A percentile compares a stretch with the other conserved stretches of the same genome.
Conservation (phyloP, 1,284 basidiomycete species). For the Hortiboletus rubellus region DNA sequence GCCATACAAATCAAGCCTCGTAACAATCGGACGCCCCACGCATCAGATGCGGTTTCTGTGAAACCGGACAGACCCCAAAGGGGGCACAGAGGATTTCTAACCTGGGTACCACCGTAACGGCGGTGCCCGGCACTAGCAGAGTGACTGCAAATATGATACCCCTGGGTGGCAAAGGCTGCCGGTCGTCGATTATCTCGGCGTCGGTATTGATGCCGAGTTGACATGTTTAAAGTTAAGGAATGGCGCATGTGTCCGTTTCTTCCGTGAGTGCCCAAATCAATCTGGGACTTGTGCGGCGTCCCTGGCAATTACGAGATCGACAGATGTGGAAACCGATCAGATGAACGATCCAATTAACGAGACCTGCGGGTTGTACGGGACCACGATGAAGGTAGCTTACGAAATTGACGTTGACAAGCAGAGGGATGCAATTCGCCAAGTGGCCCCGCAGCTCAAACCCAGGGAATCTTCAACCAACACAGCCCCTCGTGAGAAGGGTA, state of each 20-base stretch:
- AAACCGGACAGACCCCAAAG: constrained; percentile 22
- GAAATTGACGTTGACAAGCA: constrained; percentile 12
- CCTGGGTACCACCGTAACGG: constrained; percentile 29
- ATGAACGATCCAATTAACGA: constrained; percentile 25
- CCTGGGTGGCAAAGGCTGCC: constrained; percentile 10
- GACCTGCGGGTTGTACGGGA: constrained; percentile 12
- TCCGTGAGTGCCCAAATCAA: constrained; percentile 25
- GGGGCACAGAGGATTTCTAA: constrained; percentile 12
- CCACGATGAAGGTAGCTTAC: constrained; percentile 18
- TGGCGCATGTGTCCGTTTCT: constrained; percentile 21
- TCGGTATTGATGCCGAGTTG: constrained; percentile 25
- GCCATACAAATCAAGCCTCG: constrained; percentile 11
- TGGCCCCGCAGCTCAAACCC: constrained; percentile 9
- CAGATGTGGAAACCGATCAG: constrained; percentile 25
- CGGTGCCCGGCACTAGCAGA: constrained; percentile 22
- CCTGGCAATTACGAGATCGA: constrained; percentile 28
- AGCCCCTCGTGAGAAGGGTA: constrained; percentile 14
- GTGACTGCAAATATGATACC: constrained; percentile 16
- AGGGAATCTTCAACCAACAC: constrained; percentile 11
- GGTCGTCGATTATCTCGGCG: constrained; percentile 24
- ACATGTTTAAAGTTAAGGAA: constrained; percentile 25
- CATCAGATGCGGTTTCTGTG: constrained; percentile 19
- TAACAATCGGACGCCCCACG: constrained; percentile 17
- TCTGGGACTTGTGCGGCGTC: constrained; percentile 17
- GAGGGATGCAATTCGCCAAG: constrained; percentile 7